A percentile compares a stretch with the other conserved stretches of the same genome.
phyloP scores from a whole-genome alignment of 345 rosid species.

The Eucalyptus regnans region DNA sequence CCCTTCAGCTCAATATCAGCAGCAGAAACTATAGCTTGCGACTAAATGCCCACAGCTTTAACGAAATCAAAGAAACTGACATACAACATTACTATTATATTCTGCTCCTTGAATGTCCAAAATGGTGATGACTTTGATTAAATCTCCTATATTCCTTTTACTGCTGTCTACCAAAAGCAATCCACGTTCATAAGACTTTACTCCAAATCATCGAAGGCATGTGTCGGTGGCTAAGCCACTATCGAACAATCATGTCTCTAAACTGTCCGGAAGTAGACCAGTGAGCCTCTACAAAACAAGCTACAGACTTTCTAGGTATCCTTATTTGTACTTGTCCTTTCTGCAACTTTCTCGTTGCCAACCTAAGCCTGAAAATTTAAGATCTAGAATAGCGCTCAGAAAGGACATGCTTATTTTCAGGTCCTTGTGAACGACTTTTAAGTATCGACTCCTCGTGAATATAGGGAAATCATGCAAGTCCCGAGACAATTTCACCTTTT shows the following conservation, averaged over 20 bases:
- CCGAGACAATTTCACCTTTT: neutral
- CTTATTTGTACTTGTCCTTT: neutral
- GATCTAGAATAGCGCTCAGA: neutral
- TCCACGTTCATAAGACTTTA: conserved; percentile 35
- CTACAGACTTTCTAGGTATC: too few species aligned
- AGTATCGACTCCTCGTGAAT: neutral
- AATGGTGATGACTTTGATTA: neutral
- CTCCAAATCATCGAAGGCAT: neutral
- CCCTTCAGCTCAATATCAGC: neutral
- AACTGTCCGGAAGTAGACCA: neutral
- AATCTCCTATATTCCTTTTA: conserved; percentile 2
- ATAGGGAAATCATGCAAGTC: neutral
- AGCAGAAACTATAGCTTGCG: neutral
- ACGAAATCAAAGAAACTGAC: neutral
- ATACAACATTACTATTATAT: neutral
- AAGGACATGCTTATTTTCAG: neutral
- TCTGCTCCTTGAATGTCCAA: neutral
- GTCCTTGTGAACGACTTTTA: neutral
- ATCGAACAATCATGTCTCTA: neutral
- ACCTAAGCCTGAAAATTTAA: neutral
- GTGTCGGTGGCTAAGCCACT: neutral
- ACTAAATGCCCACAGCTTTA: neutral
- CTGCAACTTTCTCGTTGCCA: neutral
- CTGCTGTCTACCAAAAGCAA: conserved; percentile 33
- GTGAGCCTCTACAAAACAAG: neutral